Evolutionary conservation across 1,284 basidiomycete genomes (phyloP), one percentile per base, ranked within the genome.

Genomic region (Polyporus tsugae): DNA sequence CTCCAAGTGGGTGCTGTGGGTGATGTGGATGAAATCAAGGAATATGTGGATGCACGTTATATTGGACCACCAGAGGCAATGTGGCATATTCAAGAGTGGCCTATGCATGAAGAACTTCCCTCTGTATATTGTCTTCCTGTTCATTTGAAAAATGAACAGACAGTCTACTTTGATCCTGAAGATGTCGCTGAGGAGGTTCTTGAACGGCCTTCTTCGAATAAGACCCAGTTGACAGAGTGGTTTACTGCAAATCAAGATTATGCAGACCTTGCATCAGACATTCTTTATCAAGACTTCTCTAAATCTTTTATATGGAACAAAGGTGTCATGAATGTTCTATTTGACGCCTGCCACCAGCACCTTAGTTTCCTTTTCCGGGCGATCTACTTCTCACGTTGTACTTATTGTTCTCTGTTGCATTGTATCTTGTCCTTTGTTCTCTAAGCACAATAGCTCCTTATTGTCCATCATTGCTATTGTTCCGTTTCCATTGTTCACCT

Each of bases 41-140:
- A 68, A 9, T 83, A 74, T 61, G 62, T 83, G 10, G 75, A 82
- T 68, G 80, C 77, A 2, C 75, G 81, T 1, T 86, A 84, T 64
- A 77, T 87, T 29, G 77, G 78, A 22, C 73, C 82, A 13, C 66
- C 76, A 7, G 82, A 85, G 65, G 81, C 81, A 3, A 74, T 85
- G 17, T 76, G 79, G 39, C 72, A 79, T 4, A 82, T 80, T 65
- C 66, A 73, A 4, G 73, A 59, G 35, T 59, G 57, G 35, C 11
- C 2, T 17, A 38, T 82, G 35, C 80, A 83, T 72, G 69, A 75
- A 3, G 72, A 80, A 38, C 19, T 66, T 4, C 84, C 85, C 0
- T 77, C 75, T 65, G 78, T 85, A 33, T 75, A 85, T 10, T 82
- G 85, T 70, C 76, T 82, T 19, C 74, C 73, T 0, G 77, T 66